Base-by-base conservation (phyloP, 163 green algal species). In the Scenedesmus sp. region DNA sequence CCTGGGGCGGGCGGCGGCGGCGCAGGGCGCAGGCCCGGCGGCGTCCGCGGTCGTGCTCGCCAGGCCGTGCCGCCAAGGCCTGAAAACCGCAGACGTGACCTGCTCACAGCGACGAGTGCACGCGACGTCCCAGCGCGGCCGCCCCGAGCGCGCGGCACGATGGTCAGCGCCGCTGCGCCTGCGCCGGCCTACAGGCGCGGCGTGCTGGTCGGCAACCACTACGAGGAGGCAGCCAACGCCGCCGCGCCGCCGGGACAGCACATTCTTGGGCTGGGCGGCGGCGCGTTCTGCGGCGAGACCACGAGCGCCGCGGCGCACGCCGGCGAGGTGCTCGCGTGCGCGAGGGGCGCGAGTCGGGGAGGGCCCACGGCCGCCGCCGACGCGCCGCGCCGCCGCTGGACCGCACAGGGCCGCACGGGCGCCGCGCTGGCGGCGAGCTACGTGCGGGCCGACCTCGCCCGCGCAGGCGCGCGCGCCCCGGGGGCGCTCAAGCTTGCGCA, bases 171-270 rank as follows among this genome's bases (percentile, higher is more conserved):
- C 29, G 34, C 33, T 39, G 34, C 54, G 6, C 5, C n/a, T 22
- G 54, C 54, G 14, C 6, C 10, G 56, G 63, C 31, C 56, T 53
- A 18, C 45, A 70, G 70, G 34, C 34, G 34, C 36, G 58, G 70
- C 5, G 70, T 78, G 22, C 44, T 78, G 13, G 26, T 78, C 28
- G 70, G 70, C 28, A 78, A 78, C 31, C 70, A 29, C 17, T 70
- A 70, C 22, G 70, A 78, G 20, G 63, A 78, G 2, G 18, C 28
- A 24, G 57, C 53, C 24, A 60, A 78, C 70, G 47, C 53, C 53
- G 24, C 6, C 53, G 39, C 15, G 14, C 36, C 9, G 4, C 18
- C 39, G 17, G 70, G 70, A 9, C 20, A 66, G 42, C 70, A 60
- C 36, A 20, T 78, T 18, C 33, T 78, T 28, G 70, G 70, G 0